phyloP scores from a whole-genome alignment of 441 rosid genomes.

The Viola pubescens region DNA sequence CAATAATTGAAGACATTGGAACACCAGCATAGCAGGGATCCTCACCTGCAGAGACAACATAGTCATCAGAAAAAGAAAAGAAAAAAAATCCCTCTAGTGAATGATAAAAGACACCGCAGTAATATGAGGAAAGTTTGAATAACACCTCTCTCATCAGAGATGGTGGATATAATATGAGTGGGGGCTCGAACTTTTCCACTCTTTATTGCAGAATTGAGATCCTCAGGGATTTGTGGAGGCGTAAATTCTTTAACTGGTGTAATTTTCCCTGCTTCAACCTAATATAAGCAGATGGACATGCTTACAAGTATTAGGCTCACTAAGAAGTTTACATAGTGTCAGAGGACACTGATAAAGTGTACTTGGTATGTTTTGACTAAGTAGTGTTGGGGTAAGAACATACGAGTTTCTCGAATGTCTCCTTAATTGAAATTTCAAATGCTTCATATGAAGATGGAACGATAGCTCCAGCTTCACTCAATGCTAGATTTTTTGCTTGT shows the following conservation, averaged over 20 bases:
- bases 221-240: constrained; percentile 93
- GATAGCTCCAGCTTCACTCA: constrained; percentile 77
- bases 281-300: neutral
- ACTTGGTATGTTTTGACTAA: neutral
- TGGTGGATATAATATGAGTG: constrained; percentile 90
- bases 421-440: constrained; percentile 62
- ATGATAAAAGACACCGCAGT: neutral
- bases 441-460: constrained; percentile 93
- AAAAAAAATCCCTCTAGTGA: no score
- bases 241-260: constrained; percentile 59
- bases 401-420: constrained; percentile 83
- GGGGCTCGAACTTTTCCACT: constrained; percentile 98
- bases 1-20: constrained; percentile 91
- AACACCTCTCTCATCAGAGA: constrained; percentile 87
- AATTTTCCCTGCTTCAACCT: constrained; percentile 74
- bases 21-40: constrained; percentile 98
- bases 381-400: constrained; percentile 18
- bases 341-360: neutral
- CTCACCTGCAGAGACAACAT: constrained; percentile 44
- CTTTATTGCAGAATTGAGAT: constrained; percentile 83
- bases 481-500: constrained; percentile 94
- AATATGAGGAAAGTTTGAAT: neutral
- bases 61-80: no score
- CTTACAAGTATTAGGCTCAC: constrained; percentile 5
- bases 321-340: constrained; percentile 5